phyloP scores from a whole-genome alignment of 306 rosid genomes.

The Ochetophila trinervis region DNA sequence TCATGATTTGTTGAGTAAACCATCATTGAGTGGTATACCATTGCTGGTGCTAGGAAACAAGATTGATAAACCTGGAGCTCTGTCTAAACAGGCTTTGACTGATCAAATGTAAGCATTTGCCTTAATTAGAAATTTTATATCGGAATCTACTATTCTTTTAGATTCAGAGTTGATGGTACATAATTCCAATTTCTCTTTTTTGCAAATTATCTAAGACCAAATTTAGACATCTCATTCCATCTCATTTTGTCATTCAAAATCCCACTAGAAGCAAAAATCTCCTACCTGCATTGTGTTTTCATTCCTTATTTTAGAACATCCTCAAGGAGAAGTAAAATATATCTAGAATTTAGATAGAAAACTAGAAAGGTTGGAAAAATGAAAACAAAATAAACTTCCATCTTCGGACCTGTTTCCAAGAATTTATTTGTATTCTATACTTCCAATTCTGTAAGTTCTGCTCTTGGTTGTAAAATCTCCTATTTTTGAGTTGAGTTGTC shows the following conservation, averaged over 20 bases:
- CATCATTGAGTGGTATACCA: slow-evolving; percentile 79
- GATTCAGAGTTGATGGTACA: background rate
- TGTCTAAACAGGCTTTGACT: slow-evolving; percentile 69
- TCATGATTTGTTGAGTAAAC: slow-evolving; percentile 76
- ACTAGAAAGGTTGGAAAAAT: too few relatives aligned
- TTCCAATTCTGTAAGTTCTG: background rate
- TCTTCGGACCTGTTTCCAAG: too few relatives aligned
- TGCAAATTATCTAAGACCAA: too few relatives aligned
- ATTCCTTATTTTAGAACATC: too few relatives aligned
- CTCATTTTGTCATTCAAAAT: background rate
- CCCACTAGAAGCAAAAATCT: background rate
- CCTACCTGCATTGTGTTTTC: background rate
- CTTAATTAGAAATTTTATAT: background rate
- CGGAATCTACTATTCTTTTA: background rate
- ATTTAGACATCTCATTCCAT: too few relatives aligned
- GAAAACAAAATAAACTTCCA: too few relatives aligned
- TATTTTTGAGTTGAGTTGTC: background rate
- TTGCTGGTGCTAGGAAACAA: slow-evolving; percentile 85
- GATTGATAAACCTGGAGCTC: slow-evolving; percentile 77
- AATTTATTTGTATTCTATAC: background rate
- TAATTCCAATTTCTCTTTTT: too few relatives aligned
- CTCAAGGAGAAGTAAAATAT: too few relatives aligned
- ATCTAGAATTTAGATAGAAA: too few relatives aligned
- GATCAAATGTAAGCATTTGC: slow-evolving; percentile 64
- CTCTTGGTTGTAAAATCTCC: background rate